A percentile compares a stretch with the other conserved stretches of the same genome.
phyloP scores from a whole-genome alignment of 768 basidiomycete genomes.

The Mrakia blollopis region DNA sequence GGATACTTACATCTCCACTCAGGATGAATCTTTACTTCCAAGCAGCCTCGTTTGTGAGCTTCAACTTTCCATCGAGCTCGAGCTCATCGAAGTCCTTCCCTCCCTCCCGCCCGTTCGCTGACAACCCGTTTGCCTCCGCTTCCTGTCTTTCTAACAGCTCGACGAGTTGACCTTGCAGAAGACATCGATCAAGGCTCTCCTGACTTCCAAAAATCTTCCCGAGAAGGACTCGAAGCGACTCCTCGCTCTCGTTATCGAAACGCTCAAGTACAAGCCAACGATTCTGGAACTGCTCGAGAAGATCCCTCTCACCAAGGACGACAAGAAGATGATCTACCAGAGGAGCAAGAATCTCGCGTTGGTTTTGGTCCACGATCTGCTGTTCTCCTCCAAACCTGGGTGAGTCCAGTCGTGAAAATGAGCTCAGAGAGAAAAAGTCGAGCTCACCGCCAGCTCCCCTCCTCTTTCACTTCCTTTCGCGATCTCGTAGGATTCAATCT shows the following conservation, averaged over 20 bases:
- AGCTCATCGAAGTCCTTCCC: neutral
- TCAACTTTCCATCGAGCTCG: neutral
- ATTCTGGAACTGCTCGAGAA: conserved; percentile 64
- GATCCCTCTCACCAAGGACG: conserved; percentile 65
- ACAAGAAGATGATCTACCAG: conserved; percentile 63
- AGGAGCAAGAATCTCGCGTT: conserved; percentile 66
- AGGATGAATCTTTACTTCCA: neutral
- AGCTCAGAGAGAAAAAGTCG: neutral
- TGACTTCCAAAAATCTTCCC: conserved; percentile 20
- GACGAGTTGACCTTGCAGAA: conserved; percentile 30
- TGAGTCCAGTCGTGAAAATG: neutral
- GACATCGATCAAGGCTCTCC: conserved; percentile 28
- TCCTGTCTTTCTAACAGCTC: neutral
- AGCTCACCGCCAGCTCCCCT: neutral
- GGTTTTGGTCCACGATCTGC: conserved; percentile 80
- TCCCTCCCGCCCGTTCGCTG: neutral
- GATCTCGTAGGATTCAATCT: conserved; percentile 64
- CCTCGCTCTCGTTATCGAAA: conserved; percentile 69
- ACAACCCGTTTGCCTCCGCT: neutral
- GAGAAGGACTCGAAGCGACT: conserved; percentile 31
- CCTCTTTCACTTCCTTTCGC: neutral
- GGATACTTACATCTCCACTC: neutral
- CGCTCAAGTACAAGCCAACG: conserved; percentile 83
- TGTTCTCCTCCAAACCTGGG: conserved; percentile 59
- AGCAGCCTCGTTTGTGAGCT: neutral